Evolutionary conservation across 2,329 filamentous ascomycete species (phyloP).

Genomic region (Clonostachys rhizophaga): DNA sequence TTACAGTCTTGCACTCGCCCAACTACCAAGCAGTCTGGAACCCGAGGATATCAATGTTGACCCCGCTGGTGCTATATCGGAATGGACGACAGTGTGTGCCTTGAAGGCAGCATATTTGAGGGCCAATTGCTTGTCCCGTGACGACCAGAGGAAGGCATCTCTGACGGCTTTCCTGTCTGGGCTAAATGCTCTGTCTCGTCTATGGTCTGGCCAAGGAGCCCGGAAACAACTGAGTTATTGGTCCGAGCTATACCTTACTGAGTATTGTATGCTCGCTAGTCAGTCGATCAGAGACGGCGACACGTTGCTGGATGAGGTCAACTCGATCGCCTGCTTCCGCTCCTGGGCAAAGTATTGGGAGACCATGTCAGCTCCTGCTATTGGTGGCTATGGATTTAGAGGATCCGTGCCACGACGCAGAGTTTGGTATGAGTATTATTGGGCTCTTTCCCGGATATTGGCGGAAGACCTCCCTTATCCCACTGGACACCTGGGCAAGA

Average conservation of each 20-base stretch:
- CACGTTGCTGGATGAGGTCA: slow-evolving; percentile 42
- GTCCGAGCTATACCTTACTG: slow-evolving; percentile 73
- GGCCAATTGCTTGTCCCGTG: slow-evolving; percentile 55
- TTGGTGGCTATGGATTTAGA: slow-evolving; percentile 52
- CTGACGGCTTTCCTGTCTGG: slow-evolving; percentile 62
- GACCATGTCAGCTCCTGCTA: slow-evolving; percentile 21
- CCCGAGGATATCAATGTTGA: slow-evolving; percentile 47
- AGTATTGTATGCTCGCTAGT: slow-evolving; percentile 67
- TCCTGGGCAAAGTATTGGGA: slow-evolving; percentile 71
- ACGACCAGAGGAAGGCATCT: slow-evolving; percentile 49
- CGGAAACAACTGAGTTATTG: slow-evolving; percentile 68
- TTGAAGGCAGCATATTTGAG: slow-evolving; percentile 76
- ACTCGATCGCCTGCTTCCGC: slow-evolving; percentile 53
- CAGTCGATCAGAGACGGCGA: slow-evolving; percentile 49
- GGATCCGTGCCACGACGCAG: slow-evolving; percentile 57
- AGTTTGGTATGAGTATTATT: slow-evolving; percentile 85
- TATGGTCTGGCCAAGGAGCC: slow-evolving; percentile 45
- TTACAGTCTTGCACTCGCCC: slow-evolving; percentile 53
- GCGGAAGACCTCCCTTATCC: slow-evolving; percentile 60
- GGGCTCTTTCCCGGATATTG: slow-evolving; percentile 71
- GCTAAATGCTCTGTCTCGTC: slow-evolving; percentile 54
- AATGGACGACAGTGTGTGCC: slow-evolving; percentile 80
- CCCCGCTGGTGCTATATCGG: slow-evolving; percentile 47
- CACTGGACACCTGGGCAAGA: slow-evolving; percentile 34
- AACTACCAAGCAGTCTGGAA: slow-evolving; percentile 60